Evolutionary conservation across 2,329 filamentous ascomycete genomes (phyloP), one percentile per base, ranked within the genome.

Genomic region (Harringtonia aguacate): DNA sequence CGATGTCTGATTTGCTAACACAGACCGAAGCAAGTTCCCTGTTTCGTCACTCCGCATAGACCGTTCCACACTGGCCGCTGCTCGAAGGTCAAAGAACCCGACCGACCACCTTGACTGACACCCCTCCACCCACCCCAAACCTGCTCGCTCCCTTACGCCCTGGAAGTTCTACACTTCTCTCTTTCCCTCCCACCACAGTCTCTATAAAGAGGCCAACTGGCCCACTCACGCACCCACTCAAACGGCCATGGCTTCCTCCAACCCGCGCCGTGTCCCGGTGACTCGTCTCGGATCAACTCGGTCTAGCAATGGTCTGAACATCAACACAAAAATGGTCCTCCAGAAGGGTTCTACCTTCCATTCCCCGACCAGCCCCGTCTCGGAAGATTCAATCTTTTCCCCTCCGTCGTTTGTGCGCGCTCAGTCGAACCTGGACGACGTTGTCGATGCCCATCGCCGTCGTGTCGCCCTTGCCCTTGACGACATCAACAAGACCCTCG

Each of bases 281-380:
- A 66, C 64, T 67, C 64, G 62, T 53, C 56, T 62, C 49, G 62
- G 61, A 48, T 58, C 36, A 10, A 9, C 64, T 50, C 63, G 60
- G 58, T 57, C 58, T 53, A 56, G 57, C 56, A 56, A 63, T 59
- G 64, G 57, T 53, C 56, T 72, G 53, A 62, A 58, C 49, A 61
- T 73, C 64, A 73, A 73, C 61, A 73, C 68, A 55, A 74, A 68
- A 62, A 66, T 73, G 61, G 65, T 68, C 61, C 72, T 87, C 62
- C 74, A 70, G 60, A 87, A 86, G 68, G 79, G 79, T 56, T 78
- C 81, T 44, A 86, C 84, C 54, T 79, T 78, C 54, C 72, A 77
- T 55, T 73, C 73, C 60, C 70, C 70, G 47, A 58, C 59, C 40
- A 62, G 61, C 56, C 60, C 66, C 48, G 58, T 60, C 40, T 58